Percentiles rank a stretch among this genome's conserved stretches.
Conservation (phyloP, 495 filamentous ascomycete species). For the Hypoxylon fragiforme region DNA sequence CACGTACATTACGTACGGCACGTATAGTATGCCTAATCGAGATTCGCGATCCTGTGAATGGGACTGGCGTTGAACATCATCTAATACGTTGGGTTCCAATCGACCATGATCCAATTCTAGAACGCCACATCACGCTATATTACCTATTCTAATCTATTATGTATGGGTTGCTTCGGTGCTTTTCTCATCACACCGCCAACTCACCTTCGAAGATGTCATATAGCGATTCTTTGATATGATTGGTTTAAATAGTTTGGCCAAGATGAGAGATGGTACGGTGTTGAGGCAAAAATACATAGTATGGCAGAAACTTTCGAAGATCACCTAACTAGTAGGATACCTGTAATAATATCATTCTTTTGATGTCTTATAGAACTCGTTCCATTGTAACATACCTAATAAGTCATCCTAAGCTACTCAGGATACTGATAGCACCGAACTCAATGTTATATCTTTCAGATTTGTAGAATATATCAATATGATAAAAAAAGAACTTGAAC, state of each 20-base stretch:
- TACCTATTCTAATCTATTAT: constrained; percentile 9
- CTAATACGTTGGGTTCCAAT: constrained; percentile 9
- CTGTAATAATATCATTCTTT: no score
- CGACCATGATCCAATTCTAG: constrained; percentile 21
- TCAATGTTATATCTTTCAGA: no score
- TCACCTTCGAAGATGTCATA: constrained; percentile 6
- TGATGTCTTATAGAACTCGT: no score
- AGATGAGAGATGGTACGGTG: constrained; percentile 11
- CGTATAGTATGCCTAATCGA: constrained; percentile 18
- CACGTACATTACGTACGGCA: constrained; percentile 6
- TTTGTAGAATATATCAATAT: no score
- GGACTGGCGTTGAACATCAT: constrained; percentile 1
- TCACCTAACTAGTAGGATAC: no score
- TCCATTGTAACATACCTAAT: no score
- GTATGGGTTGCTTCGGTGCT: constrained; percentile 15
- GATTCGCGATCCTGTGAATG: constrained; percentile 28
- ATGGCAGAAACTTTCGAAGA: no score
- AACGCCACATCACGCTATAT: constrained; percentile 27
- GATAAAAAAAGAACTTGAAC: no score
- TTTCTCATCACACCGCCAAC: constrained; percentile 34
- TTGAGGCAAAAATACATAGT: neutral
- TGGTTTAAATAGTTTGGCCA: constrained; percentile 8
- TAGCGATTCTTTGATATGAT: constrained; percentile 6
- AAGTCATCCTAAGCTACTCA: no score
- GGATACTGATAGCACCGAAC: no score